These are phyloP conservation scores for Rhizoctonia solani DNA, from an alignment of 1,284 basidiomycete species.

Conservation along the genomic window DNA sequence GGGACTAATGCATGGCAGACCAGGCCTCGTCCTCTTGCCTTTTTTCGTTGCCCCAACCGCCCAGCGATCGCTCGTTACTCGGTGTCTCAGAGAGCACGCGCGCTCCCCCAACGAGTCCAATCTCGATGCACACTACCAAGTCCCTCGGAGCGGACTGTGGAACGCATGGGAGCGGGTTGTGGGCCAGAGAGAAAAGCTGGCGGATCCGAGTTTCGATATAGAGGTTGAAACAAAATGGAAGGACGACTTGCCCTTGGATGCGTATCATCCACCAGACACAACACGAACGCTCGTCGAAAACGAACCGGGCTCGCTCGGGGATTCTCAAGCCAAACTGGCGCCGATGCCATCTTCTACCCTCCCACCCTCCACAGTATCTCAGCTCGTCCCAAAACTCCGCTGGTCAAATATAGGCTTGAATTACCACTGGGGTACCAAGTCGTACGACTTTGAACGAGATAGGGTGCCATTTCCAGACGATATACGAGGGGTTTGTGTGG, in stretches of 20 bases:
- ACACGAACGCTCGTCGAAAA: slow-evolving; percentile 66
- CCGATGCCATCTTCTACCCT: slow-evolving; percentile 61
- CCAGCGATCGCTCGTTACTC: slow-evolving; percentile 68
- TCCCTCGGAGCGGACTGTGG: slow-evolving; percentile 77
- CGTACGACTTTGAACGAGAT: slow-evolving; percentile 79
- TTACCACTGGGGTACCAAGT: slow-evolving; percentile 91
- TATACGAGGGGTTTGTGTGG: slow-evolving; percentile 62
- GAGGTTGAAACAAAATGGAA: slow-evolving; percentile 47
- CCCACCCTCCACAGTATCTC: slow-evolving; percentile 51
- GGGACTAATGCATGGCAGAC: slow-evolving; percentile 4
- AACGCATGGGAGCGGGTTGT: slow-evolving; percentile 53
- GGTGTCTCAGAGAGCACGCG: slow-evolving; percentile 76
- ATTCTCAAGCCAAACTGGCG: slow-evolving; percentile 59
- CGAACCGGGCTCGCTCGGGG: slow-evolving; percentile 59
- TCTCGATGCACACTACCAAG: slow-evolving; percentile 78
- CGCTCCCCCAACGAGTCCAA: slow-evolving; percentile 82
- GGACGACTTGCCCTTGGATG: slow-evolving; percentile 14
- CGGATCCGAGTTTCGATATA: slow-evolving; percentile 38
- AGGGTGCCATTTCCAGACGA: slow-evolving; percentile 63
- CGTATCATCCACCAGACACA: slow-evolving; percentile 9
- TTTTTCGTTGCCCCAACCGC: slow-evolving; percentile 61
- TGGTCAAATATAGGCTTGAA: slow-evolving; percentile 95
- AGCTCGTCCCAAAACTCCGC: slow-evolving; percentile 71
- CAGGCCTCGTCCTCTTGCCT: slow-evolving; percentile 83
- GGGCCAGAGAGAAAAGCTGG: slow-evolving; percentile 39